A percentile compares a stretch with the other conserved stretches of the same genome.
Conservation (phyloP, 2,329 filamentous ascomycete genomes). For the Aspergillus glaucus region DNA sequence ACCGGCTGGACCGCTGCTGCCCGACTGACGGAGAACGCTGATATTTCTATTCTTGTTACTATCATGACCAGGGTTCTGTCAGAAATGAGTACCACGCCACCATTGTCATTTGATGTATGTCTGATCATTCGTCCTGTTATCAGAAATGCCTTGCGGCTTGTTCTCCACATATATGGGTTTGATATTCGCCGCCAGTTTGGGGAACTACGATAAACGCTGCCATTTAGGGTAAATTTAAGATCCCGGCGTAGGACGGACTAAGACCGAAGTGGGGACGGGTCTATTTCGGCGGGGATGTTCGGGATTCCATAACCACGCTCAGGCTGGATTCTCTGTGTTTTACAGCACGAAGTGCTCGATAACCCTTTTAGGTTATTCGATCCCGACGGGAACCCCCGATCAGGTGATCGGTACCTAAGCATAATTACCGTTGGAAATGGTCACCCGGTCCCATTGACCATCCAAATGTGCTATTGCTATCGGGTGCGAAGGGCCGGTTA, state of each 20-base stretch:
- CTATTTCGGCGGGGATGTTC: not conserved
- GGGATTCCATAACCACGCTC: slow-evolving; percentile 1
- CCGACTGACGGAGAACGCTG: too few relatives aligned
- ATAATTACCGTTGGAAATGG: slow-evolving; percentile 13
- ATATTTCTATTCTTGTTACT: too few relatives aligned
- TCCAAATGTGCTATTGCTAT: slow-evolving; percentile 6
- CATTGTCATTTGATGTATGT: too few relatives aligned
- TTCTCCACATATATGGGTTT: not conserved
- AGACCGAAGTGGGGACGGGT: slow-evolving; percentile 8
- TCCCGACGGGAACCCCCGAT: slow-evolving; percentile 12
- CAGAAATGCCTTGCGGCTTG: too few relatives aligned
- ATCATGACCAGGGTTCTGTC: too few relatives aligned
- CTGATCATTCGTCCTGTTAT: too few relatives aligned
- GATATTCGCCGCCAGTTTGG: not conserved
- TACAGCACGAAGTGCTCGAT: slow-evolving; percentile 3
- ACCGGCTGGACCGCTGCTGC: too few relatives aligned
- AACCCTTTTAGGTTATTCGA: slow-evolving; percentile 14
- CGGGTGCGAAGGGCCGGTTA: slow-evolving; percentile 9
- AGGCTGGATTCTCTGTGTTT: not conserved
- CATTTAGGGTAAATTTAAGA: slow-evolving; percentile 6
- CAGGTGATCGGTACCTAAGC: slow-evolving; percentile 17
- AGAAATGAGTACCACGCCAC: too few relatives aligned
- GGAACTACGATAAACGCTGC: not conserved
- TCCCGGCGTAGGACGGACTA: slow-evolving; percentile 5
- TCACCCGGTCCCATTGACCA: slow-evolving; percentile 10